Evolutionary conservation across 495 filamentous ascomycete genomes (phyloP).

Genomic region (Aspergillus sparsus): DNA sequence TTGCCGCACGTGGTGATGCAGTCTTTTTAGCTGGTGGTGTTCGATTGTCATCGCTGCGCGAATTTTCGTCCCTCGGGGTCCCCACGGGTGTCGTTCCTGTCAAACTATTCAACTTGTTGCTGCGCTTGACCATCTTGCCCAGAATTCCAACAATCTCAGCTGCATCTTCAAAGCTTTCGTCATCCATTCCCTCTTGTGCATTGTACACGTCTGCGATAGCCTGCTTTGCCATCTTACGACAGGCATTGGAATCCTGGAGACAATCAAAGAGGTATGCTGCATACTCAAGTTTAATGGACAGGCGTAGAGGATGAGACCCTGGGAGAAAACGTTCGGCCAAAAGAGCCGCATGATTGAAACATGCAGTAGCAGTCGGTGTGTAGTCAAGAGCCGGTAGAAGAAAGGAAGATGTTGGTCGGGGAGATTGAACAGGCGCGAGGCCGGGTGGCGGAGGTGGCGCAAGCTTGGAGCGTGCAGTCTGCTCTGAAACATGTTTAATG

Average conservation of each 20-base stretch:
- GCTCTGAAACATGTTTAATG: constrained; percentile 7
- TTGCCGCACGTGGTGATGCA: constrained; percentile 4
- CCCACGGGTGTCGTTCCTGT: constrained; percentile 34
- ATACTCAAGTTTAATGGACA: constrained; percentile 91
- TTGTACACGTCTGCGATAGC: constrained; percentile 91
- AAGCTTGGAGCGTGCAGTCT: constrained; percentile 28
- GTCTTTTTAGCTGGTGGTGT: constrained; percentile 22
- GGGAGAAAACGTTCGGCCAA: constrained; percentile 74
- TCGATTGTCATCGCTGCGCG: constrained; percentile 39
- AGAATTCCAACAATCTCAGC: constrained; percentile 73
- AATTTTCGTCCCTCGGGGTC: constrained; percentile 32
- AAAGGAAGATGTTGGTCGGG: constrained; percentile 59
- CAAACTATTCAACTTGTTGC: constrained; percentile 38
- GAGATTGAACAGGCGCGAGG: constrained; percentile 48
- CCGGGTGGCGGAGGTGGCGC: constrained; percentile 42
- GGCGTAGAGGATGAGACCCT: constrained; percentile 84
- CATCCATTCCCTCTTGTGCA: constrained; percentile 85
- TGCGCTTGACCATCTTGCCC: constrained; percentile 76
- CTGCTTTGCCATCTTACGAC: constrained; percentile 72
- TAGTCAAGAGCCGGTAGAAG: constrained; percentile 80
- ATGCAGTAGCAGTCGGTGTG: constrained; percentile 73
- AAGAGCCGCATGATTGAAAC: constrained; percentile 76
- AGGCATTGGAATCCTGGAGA: constrained; percentile 73
- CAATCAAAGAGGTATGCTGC: constrained; percentile 96
- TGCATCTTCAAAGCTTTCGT: constrained; percentile 81